Conservation (phyloP, 2,329 filamentous ascomycete species). For the Xylaria polymorpha region DNA sequence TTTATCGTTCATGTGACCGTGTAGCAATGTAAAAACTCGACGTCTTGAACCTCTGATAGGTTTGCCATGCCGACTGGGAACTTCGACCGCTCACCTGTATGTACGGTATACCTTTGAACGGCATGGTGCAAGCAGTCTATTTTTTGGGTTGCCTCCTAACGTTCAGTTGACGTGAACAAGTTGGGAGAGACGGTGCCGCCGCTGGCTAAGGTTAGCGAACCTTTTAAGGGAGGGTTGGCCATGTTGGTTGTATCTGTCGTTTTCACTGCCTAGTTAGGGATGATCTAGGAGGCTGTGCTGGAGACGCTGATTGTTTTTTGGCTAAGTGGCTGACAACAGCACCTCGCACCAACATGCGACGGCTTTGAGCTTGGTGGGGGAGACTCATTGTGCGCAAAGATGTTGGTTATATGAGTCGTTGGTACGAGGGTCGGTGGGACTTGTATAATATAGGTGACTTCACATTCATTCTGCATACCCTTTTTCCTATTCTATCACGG, state of each 20-base stretch:
- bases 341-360: no score
- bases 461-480: not conserved
- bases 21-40: not conserved
- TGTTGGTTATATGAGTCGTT: no score
- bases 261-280: not conserved
- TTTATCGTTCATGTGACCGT: not conserved
- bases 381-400: no score
- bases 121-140: not conserved
- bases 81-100: not conserved
- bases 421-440: no score
- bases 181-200: constrained; percentile 5
- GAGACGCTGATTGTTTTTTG: not conserved
- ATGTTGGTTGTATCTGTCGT: constrained; percentile 4
- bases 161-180: not conserved
- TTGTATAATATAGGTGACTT: no score
- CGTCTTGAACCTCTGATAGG: not conserved
- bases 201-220: not conserved
- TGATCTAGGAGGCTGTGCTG: not conserved
- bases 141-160: not conserved
- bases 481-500: not conserved
- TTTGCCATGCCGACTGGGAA: not conserved
- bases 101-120: not conserved
- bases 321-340: not conserved
- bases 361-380: no score
- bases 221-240: not conserved